Conservation (phyloP, 352 stramenopile genomes). For the Globisporangium echinulatum region DNA sequence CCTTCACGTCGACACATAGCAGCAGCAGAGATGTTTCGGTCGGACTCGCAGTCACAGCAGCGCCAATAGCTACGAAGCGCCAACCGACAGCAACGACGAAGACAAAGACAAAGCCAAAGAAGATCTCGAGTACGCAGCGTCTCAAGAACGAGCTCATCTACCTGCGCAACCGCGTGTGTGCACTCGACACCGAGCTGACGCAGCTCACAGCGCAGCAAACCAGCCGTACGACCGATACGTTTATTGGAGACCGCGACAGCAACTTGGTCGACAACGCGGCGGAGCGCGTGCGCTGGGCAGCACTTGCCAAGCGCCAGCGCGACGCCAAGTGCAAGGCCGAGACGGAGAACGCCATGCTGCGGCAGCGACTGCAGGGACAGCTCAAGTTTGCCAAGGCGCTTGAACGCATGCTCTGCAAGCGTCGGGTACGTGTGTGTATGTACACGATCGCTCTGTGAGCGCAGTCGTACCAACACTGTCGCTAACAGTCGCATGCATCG, state of each 20-base stretch:
- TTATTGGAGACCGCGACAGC: not conserved
- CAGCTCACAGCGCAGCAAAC: not conserved
- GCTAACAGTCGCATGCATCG: too few relatives aligned
- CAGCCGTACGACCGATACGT: not conserved
- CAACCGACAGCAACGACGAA: not conserved
- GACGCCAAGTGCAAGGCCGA: constrained; percentile 8
- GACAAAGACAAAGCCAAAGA: constrained; percentile 2
- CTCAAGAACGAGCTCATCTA: constrained; percentile 12
- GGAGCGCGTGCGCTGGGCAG: constrained; percentile 1
- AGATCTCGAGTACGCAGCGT: constrained; percentile 8
- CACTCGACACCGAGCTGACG: constrained; percentile 6
- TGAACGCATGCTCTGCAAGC: constrained; percentile 9
- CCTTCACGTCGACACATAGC: too few relatives aligned
- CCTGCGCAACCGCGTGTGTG: constrained; percentile 5
- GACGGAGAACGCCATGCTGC: constrained; percentile 6
- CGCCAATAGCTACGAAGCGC: too few relatives aligned
- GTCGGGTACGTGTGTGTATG: not conserved
- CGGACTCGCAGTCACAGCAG: too few relatives aligned
- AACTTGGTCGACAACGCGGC: not conserved
- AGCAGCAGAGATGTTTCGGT: too few relatives aligned
- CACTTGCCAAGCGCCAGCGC: constrained; percentile 5
- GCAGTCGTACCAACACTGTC: too few relatives aligned
- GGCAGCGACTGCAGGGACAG: constrained; percentile 1
- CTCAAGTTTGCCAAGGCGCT: constrained; percentile 11
- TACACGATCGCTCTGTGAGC: too few relatives aligned